Percentiles rank a stretch among this genome's conserved stretches.
Conservation (phyloP, 306 rosid genomes). For the Prunus campanulata region DNA sequence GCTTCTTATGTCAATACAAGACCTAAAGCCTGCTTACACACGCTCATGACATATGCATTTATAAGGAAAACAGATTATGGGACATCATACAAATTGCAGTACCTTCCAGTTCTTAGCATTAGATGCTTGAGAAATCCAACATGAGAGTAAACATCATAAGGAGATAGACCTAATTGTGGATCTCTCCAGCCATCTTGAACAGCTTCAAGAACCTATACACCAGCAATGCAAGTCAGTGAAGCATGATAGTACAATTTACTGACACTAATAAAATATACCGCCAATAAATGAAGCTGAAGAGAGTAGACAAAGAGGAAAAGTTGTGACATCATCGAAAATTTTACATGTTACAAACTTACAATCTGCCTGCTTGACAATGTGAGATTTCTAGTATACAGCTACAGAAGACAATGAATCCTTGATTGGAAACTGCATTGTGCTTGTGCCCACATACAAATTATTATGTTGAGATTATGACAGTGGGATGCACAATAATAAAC, state of each 20-base stretch:
- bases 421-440: background rate
- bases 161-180: slow-evolving; percentile 70
- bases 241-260: background rate
- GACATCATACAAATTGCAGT: slow-evolving; percentile 20
- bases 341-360: background rate
- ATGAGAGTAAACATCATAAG: slow-evolving; percentile 77
- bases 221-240: slow-evolving; percentile 31
- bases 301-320: background rate
- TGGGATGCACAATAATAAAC: background rate
- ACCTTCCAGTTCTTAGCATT: slow-evolving; percentile 96
- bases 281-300: background rate
- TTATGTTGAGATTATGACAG: background rate
- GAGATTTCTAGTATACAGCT: background rate
- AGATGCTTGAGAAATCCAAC: slow-evolving; percentile 88
- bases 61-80: background rate
- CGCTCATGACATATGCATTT: background rate
- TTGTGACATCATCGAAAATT: background rate
- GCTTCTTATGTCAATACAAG: background rate
- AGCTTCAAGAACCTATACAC: slow-evolving; percentile 71
- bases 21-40: background rate
- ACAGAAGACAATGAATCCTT: background rate
- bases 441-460: background rate
- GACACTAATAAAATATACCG: background rate
- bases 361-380: background rate
- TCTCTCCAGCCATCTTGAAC: slow-evolving; percentile 92